Evolutionary conservation across 2,329 filamentous ascomycete species (phyloP), one percentile per base, ranked within the genome.

Genomic region (Teratosphaeria gauchensis): DNA sequence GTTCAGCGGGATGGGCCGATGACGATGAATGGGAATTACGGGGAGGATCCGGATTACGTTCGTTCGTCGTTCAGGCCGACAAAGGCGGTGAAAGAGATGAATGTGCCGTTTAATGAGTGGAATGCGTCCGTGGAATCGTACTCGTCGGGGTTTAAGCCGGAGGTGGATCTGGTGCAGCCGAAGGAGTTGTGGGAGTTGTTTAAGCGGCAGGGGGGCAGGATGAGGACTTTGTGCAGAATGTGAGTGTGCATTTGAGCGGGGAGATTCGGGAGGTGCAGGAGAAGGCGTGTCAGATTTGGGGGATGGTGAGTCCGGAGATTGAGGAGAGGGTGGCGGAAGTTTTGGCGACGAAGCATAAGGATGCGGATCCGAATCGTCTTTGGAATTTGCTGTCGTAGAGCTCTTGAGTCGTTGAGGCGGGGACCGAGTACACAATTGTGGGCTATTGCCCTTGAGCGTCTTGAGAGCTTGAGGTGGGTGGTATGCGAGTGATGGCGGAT

Each of bases 151-250:
- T 69, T 82, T 28, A 75, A 71, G 3, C 33, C 33, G 9, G 75
- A 77, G 21, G 74, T 77, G 28, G 81, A 83, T 67, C 83, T 78
- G 63, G 77, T 73, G 56, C 80, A 82, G 66, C 73, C 78, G 21
- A 73, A 72, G 55, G 73, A 70, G 3, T 72, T 83, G 14, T 83
- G 80, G 79, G 60, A 69, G 42, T 58, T 70, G 6, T 69, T 71
- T 42, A 61, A 68, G 57, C 62, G 67, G 46, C 63, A 69, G 60
- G 63, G 60, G 63, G 64, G 8, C 67, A 65, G 51, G 67, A 69
- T 55, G 61, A 68, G 35, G 61, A 68, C 7, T 69, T 72, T 53
- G 61, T 71, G 30, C 54, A 64, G n/a, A 72, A 71, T 55, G 30
- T 71, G 16, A 54, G 53, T 28, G 48, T 4, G 12, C 19, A n/a